Evolutionary conservation across 495 filamentous ascomycete species (phyloP).

Genomic region (Rhypophila decipiens): DNA sequence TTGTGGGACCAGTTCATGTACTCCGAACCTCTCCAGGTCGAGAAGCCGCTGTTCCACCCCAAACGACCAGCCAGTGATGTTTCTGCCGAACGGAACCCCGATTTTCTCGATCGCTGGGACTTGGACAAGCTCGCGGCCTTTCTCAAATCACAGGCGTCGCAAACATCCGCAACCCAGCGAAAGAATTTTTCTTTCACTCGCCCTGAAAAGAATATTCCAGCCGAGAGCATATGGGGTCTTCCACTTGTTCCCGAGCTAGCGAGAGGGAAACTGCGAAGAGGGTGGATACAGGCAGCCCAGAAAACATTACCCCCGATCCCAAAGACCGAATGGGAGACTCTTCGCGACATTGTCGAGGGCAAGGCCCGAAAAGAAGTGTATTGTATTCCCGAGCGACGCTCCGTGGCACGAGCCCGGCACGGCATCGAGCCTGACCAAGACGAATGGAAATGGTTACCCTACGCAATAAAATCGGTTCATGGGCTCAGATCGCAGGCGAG

Average conservation of each 20-base stretch:
- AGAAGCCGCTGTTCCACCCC: constrained; percentile 22
- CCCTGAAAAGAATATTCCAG: constrained; percentile 48
- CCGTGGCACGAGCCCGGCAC: constrained; percentile 2
- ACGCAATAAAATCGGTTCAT: constrained; percentile 13
- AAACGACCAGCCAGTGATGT: not conserved
- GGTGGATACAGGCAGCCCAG: constrained; percentile 51
- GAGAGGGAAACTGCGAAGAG: constrained; percentile 52
- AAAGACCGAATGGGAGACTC: constrained; percentile 52
- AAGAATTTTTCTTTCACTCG: no score
- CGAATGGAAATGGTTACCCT: constrained; percentile 20
- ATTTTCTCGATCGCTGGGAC: constrained; percentile 42
- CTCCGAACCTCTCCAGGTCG: constrained; percentile 30
- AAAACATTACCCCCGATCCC: constrained; percentile 69
- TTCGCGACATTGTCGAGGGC: constrained; percentile 56
- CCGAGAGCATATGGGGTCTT: constrained; percentile 56
- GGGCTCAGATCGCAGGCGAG: constrained; percentile 12
- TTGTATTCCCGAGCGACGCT: constrained; percentile 21
- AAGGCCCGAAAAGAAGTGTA: constrained; percentile 34
- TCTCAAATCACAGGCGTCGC: constrained; percentile 17
- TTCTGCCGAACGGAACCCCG: constrained; percentile 9
- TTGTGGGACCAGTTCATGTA: constrained; percentile 47
- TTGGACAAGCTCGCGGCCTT: constrained; percentile 25
- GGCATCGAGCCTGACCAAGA: no score
- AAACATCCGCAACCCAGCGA: constrained; percentile 14
- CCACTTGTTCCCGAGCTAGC: constrained; percentile 46